phyloP scores from a whole-genome alignment of 805 yeast genomes.

The Ogataea zsoltii region DNA sequence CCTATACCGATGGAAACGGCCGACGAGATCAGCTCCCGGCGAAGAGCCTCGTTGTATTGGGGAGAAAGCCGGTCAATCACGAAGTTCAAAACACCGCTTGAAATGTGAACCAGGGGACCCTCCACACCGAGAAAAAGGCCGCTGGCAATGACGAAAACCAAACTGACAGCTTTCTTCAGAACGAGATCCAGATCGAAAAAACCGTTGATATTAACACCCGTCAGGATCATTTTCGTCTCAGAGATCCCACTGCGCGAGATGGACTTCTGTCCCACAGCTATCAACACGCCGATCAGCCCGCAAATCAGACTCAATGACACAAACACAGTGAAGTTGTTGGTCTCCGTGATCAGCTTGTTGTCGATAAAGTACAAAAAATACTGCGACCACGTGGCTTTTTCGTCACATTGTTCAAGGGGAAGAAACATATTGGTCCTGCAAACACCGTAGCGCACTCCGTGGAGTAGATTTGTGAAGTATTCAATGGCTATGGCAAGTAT shows the following conservation, averaged over 20 bases:
- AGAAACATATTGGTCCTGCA: conserved; percentile 39
- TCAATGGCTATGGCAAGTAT: conserved; percentile 50
- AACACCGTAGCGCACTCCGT: conserved; percentile 54
- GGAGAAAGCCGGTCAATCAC: conserved; percentile 36
- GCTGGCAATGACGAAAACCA: conserved; percentile 66
- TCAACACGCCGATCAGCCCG: conserved; percentile 39
- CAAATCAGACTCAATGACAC: conserved; percentile 38
- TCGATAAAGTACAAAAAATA: conserved; percentile 35
- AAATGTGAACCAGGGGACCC: conserved; percentile 82
- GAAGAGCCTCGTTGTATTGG: conserved; percentile 53
- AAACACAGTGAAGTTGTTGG: conserved; percentile 38
- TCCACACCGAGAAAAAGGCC: conserved; percentile 86
- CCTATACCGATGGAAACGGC: conserved; percentile 84
- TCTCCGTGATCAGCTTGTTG: conserved; percentile 18
- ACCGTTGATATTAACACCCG: conserved; percentile 58
- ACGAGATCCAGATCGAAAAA: conserved; percentile 56
- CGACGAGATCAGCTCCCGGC: conserved; percentile 68
- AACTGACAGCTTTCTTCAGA: conserved; percentile 55
- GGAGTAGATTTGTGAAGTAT: conserved; percentile 48
- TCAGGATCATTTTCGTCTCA: conserved; percentile 66
- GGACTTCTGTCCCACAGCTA: conserved; percentile 36
- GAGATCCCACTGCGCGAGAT: conserved; percentile 66
- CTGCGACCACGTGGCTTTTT: conserved; percentile 36
- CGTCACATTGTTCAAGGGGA: conserved; percentile 35
- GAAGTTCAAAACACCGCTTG: conserved; percentile 56